Evolutionary conservation across 2,329 filamentous ascomycete species (phyloP).

Genomic region (Ceratocystis harringtonii): DNA sequence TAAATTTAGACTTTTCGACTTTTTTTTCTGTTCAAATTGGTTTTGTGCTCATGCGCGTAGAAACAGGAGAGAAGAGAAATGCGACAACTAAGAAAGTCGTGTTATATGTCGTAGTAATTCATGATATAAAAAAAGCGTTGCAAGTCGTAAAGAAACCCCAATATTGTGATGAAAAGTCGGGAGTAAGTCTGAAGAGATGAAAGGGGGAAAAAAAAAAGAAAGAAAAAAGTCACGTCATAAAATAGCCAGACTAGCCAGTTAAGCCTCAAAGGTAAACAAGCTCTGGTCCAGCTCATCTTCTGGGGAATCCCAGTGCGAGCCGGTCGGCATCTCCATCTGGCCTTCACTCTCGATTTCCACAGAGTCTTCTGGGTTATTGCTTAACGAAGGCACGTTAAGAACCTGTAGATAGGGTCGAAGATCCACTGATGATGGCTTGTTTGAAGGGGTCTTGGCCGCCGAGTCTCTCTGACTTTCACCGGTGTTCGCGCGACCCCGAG

Average conservation of each 20-base stretch:
- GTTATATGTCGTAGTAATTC: not conserved
- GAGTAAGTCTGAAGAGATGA: too few relatives aligned
- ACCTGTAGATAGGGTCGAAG: conserved; percentile 13
- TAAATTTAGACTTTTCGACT: not conserved
- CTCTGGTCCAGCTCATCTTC: not conserved
- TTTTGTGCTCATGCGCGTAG: conserved; percentile 1
- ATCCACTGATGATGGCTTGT: conserved; percentile 13
- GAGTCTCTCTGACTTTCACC: conserved; percentile 20
- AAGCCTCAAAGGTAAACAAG: not conserved
- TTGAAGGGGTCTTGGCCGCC: conserved; percentile 4
- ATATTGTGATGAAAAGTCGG: not conserved
- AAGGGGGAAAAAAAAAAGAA: not conserved
- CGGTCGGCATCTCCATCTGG: not conserved
- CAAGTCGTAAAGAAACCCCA: conserved; percentile 4
- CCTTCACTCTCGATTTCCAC: not conserved
- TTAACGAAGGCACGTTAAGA: not conserved
- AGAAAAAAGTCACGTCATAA: not conserved
- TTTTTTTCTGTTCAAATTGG: conserved; percentile 13
- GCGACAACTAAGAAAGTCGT: not conserved
- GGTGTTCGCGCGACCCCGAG: conserved; percentile 27
- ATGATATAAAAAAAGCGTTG: conserved; percentile 2
- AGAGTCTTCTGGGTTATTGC: conserved; percentile 4
- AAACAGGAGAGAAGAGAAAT: not conserved
- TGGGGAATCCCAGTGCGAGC: not conserved
- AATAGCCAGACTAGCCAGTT: not conserved